A percentile compares a stretch with the other conserved stretches of the same genome.
These are phyloP conservation scores for Mortierella sp. DNA, from an alignment of 371 early-diverging fungal species.

Conservation along the genomic window DNA sequence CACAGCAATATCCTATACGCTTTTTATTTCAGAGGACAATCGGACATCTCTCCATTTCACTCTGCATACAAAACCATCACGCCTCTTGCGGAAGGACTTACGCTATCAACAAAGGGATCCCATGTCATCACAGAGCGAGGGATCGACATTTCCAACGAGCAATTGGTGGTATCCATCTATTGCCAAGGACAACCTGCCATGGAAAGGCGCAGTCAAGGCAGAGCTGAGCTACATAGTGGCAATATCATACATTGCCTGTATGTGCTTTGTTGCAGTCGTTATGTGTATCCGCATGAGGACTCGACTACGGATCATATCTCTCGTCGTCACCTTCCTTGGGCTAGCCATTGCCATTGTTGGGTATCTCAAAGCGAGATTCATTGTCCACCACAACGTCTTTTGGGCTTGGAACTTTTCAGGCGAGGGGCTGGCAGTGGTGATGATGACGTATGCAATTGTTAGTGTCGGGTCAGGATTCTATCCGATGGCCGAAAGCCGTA, in stretches of 20 bases:
- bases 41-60: neutral
- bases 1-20: neutral
- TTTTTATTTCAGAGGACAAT: neutral
- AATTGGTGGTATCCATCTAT: neutral
- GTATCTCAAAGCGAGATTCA: constrained; percentile 12
- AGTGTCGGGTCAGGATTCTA: constrained; percentile 46
- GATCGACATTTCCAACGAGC: neutral
- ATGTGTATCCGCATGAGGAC: constrained; percentile 31
- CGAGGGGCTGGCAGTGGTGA: constrained; percentile 29
- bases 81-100: neutral
- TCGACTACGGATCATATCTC: constrained; percentile 35
- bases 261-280: constrained; percentile 29
- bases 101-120: neutral
- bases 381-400: constrained; percentile 28
- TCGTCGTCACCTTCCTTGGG: constrained; percentile 33
- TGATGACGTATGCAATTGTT: constrained; percentile 29
- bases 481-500: constrained; percentile 30
- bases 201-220: neutral
- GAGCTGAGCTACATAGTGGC: constrained; percentile 26
- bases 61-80: neutral
- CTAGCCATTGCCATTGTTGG: constrained; percentile 45
- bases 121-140: neutral
- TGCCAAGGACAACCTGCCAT: neutral
- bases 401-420: constrained; percentile 51
- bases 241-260: constrained; percentile 22